A percentile compares a stretch with the other conserved stretches of the same genome.
phyloP scores from a whole-genome alignment of 805 yeast species.

The Wickerhamiella parazyma region DNA sequence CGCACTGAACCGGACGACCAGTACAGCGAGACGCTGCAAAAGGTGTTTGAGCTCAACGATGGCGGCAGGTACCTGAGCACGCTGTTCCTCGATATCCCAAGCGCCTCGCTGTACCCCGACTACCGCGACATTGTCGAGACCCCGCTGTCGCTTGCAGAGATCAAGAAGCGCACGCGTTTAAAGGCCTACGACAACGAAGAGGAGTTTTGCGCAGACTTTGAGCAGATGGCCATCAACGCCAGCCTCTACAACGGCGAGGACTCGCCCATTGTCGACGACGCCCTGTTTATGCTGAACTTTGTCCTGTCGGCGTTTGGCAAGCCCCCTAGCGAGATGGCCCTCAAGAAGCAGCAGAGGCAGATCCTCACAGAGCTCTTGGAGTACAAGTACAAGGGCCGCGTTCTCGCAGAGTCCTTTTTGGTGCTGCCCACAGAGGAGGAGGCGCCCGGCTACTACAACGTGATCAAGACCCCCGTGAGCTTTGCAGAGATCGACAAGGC shows the following conservation, averaged over 20 bases:
- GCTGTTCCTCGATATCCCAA: constrained; percentile 60
- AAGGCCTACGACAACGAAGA: constrained; percentile 25
- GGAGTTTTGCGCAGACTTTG: constrained; percentile 46
- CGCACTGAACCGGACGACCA: constrained; percentile 9
- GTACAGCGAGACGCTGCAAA: constrained; percentile 14
- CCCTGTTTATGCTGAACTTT: constrained; percentile 40
- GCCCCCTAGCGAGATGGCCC: constrained; percentile 17
- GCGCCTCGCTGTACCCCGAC: constrained; percentile 63
- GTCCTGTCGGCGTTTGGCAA: constrained; percentile 39
- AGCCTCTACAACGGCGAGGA: constrained; percentile 53
- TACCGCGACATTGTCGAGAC: constrained; percentile 50
- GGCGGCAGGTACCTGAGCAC: constrained; percentile 24
- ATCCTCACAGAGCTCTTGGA: constrained; percentile 17
- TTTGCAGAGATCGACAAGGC: constrained; percentile 43
- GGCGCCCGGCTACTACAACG: constrained; percentile 69
- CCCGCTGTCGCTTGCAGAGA: constrained; percentile 62
- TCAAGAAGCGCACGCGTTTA: constrained; percentile 35
- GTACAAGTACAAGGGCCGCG: constrained; percentile 28
- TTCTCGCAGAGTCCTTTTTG: constrained; percentile 56
- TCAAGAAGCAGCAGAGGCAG: constrained; percentile 16
- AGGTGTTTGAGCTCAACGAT: constrained; percentile 14
- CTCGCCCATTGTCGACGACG: constrained; percentile 53
- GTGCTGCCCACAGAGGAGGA: constrained; percentile 55
- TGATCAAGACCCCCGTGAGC: constrained; percentile 63
- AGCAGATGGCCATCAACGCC: constrained; percentile 59